Evolutionary conservation across 305 asterid genomes (phyloP).

Genomic region (Rubia tinctorum): DNA sequence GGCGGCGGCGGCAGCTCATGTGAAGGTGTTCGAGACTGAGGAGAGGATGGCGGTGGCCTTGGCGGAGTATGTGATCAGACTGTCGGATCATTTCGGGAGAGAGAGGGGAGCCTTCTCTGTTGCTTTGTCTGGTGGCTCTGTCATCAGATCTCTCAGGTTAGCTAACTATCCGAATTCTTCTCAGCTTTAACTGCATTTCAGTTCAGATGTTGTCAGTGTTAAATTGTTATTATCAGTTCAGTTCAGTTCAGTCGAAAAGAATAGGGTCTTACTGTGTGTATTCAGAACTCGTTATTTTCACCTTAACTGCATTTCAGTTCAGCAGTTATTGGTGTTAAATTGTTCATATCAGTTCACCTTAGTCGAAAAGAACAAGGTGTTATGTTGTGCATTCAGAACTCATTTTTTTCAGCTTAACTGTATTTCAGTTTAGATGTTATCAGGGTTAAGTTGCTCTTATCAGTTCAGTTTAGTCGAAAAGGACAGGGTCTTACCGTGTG

Average conservation of each 20-base stretch:
- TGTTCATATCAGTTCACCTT: too few species aligned
- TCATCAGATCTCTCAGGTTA: conserved; percentile 75
- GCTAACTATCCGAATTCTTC: neutral
- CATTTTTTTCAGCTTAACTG: neutral
- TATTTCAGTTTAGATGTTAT: neutral
- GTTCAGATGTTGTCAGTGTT: neutral
- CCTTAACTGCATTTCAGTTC: too few species aligned
- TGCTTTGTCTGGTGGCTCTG: conserved; percentile 85
- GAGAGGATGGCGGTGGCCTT: conserved; percentile 61
- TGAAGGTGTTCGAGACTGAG: conserved; percentile 56
- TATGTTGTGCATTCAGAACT: too few species aligned
- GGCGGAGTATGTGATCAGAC: conserved; percentile 61
- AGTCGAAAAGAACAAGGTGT: neutral
- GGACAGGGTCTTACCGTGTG: neutral
- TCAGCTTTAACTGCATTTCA: neutral
- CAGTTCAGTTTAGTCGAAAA: neutral
- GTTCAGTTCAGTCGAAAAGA: neutral
- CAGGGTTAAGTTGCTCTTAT: too few species aligned
- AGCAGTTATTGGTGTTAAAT: too few species aligned
- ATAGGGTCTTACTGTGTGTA: neutral
- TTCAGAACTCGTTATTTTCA: too few species aligned
- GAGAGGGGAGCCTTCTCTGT: conserved; percentile 61
- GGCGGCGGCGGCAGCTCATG: conserved; percentile 41
- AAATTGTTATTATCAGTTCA: neutral
- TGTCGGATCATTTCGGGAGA: conserved; percentile 37